These are phyloP conservation scores for Adansonia rubrostipa DNA, from an alignment of 441 rosid genomes.

Conservation along the genomic window DNA sequence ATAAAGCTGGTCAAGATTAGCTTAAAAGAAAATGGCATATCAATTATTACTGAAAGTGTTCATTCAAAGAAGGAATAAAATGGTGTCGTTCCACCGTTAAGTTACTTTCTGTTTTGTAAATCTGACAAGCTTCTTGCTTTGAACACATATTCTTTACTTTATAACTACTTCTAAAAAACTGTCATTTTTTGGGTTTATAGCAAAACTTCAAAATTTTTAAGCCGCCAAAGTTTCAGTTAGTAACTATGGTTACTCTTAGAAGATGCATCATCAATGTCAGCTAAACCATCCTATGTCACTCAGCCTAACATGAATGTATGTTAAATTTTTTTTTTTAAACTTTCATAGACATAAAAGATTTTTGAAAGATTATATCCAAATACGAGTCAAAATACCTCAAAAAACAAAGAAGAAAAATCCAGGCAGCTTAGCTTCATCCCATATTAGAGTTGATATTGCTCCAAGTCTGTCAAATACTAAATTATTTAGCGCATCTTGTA, in stretches of 20 bases:
- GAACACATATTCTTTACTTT: slow-evolving; percentile 46
- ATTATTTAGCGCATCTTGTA: too few species aligned
- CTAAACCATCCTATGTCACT: not conserved
- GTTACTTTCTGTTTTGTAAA: slow-evolving; percentile 35
- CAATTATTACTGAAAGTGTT: slow-evolving; percentile 20
- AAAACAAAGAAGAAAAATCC: too few species aligned
- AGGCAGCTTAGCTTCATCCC: too few species aligned
- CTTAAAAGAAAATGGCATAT: not conserved
- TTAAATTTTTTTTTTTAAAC: too few species aligned
- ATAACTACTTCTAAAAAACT: slow-evolving; percentile 19
- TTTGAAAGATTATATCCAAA: too few species aligned
- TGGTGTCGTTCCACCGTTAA: slow-evolving; percentile 27
- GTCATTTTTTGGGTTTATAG: not conserved
- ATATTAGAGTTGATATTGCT: too few species aligned
- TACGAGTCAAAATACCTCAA: too few species aligned
- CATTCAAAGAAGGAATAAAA: slow-evolving; percentile 31
- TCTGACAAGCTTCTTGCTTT: slow-evolving; percentile 35
- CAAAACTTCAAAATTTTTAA: not conserved
- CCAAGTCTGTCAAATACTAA: too few species aligned
- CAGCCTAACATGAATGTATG: too few species aligned
- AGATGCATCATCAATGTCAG: not conserved
- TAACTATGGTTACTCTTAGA: not conserved
- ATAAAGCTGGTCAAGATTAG: slow-evolving; percentile 1
- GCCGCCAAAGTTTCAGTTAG: too few species aligned
- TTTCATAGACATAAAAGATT: too few species aligned